Percentiles rank a stretch among this genome's conserved stretches.
Conservation (phyloP, 2,329 filamentous ascomycete genomes). For the Balansia obtecta region DNA sequence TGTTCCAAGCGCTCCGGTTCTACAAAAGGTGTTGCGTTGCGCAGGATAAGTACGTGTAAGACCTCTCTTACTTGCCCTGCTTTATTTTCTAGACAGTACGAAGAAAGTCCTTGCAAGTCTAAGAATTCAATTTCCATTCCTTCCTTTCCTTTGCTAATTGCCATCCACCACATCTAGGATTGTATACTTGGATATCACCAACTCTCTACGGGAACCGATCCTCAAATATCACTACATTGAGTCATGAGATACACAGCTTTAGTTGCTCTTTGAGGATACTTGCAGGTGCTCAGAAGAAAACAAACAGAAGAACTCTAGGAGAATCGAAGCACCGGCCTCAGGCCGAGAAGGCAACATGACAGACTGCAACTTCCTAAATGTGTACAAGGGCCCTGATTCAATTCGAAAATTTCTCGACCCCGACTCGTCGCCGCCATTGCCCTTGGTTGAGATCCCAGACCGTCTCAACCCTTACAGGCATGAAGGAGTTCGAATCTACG, state of each 20-base stretch:
- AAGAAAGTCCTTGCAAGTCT: not conserved
- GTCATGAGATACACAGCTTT: not conserved
- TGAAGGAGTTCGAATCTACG: constrained; percentile 49
- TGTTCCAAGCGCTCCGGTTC: not conserved
- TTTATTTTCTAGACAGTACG: not conserved
- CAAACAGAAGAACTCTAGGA: not conserved
- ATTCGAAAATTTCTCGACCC: constrained; percentile 47
- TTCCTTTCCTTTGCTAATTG: not conserved
- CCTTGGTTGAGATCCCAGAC: constrained; percentile 46
- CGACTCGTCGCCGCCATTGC: constrained; percentile 41
- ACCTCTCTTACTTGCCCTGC: not conserved
- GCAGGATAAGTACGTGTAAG: not conserved
- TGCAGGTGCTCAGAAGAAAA: not conserved
- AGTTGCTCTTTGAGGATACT: not conserved
- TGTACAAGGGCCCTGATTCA: constrained; percentile 44
- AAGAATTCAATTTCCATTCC: not conserved
- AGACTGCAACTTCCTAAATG: constrained; percentile 25
- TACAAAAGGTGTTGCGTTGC: not conserved
- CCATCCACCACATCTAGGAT: not conserved
- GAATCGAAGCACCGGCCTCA: not conserved
- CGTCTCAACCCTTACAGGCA: constrained; percentile 41
- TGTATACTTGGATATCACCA: not conserved
- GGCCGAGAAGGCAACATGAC: not conserved
- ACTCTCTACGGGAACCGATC: not conserved
- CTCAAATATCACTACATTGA: not conserved